A percentile compares a stretch with the other conserved stretches of the same genome.
Conservation (phyloP, 1,139 yeast species). For the Saccharomyces hybrid region DNA sequence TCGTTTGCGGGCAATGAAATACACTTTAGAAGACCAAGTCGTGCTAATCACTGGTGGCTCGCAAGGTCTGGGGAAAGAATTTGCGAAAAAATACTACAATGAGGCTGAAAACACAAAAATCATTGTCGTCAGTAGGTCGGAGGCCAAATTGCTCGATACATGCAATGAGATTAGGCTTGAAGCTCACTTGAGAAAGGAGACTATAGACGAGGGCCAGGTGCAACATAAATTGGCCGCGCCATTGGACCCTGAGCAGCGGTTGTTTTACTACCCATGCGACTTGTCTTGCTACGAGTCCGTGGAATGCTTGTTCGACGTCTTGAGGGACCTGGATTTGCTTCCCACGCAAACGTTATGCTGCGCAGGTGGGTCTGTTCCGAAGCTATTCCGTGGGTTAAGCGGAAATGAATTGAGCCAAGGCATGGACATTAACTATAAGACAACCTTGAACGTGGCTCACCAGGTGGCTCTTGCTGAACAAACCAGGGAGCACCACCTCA, state of each 20-base stretch:
- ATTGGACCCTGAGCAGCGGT: conserved; percentile 25
- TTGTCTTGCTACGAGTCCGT: conserved; percentile 51
- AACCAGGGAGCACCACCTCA: conserved; percentile 39
- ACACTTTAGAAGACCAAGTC: conserved; percentile 40
- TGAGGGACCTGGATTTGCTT: conserved; percentile 19
- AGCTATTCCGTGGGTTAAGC: conserved; percentile 62
- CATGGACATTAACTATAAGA: conserved; percentile 59
- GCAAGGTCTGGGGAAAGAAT: conserved; percentile 83
- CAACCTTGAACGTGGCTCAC: conserved; percentile 67
- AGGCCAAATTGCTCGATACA: conserved; percentile 45
- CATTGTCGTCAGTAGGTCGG: conserved; percentile 69
- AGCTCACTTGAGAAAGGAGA: neutral
- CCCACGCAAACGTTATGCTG: conserved; percentile 79
- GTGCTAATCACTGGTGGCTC: conserved; percentile 89
- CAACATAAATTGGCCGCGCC: conserved; percentile 1
- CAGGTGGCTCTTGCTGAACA: conserved; percentile 35
- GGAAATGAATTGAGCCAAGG: conserved; percentile 54
- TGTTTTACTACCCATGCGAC: conserved; percentile 56
- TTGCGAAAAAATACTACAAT: conserved; percentile 53
- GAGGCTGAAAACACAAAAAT: conserved; percentile 51
- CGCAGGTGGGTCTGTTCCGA: conserved; percentile 83
- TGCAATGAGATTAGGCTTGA: conserved; percentile 37
- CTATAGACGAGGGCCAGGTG: neutral
- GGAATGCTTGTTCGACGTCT: conserved; percentile 36
- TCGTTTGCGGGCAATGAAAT: conserved; percentile 15